These are phyloP conservation scores for Xylariales sp. DNA, from an alignment of 2,329 filamentous ascomycete species.

Conservation along the genomic window DNA sequence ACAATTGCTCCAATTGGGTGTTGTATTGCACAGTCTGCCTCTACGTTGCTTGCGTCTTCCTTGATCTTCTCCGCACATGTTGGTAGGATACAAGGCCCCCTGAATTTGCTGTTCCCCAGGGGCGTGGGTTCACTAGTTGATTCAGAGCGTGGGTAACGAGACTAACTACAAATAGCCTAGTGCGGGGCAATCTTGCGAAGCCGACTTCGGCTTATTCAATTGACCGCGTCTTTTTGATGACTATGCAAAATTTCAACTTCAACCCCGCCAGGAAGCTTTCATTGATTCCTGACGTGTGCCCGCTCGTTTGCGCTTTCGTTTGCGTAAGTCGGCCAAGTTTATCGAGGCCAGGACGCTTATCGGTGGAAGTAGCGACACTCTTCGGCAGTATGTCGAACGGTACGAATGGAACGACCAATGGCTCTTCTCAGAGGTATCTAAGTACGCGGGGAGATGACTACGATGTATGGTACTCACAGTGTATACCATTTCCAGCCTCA, in stretches of 20 bases:
- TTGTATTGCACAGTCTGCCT: no score
- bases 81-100: no score
- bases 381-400: slow-evolving; percentile 33
- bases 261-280: no score
- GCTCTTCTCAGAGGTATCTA: slow-evolving; percentile 41
- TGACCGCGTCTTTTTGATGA: not conserved
- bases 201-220: slow-evolving; percentile 2
- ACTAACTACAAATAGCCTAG: not conserved
- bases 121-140: no score
- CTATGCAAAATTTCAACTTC: slow-evolving; percentile 5
- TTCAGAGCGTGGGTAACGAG: not conserved
- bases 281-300: no score
- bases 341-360: no score
- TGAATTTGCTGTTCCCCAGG: no score
- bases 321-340: no score
- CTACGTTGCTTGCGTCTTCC: no score
- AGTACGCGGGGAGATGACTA: slow-evolving; percentile 47
- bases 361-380: not conserved
- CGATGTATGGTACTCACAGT: slow-evolving; percentile 32
- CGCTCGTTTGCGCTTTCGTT: no score
- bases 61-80: no score
- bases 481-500: slow-evolving; percentile 9
- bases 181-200: slow-evolving; percentile 1
- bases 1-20: no score
- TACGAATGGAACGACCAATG: slow-evolving; percentile 29